Evolutionary conservation across 345 rosid genomes (phyloP), one percentile per base, ranked within the genome.

Genomic region (Populus euphratica): DNA sequence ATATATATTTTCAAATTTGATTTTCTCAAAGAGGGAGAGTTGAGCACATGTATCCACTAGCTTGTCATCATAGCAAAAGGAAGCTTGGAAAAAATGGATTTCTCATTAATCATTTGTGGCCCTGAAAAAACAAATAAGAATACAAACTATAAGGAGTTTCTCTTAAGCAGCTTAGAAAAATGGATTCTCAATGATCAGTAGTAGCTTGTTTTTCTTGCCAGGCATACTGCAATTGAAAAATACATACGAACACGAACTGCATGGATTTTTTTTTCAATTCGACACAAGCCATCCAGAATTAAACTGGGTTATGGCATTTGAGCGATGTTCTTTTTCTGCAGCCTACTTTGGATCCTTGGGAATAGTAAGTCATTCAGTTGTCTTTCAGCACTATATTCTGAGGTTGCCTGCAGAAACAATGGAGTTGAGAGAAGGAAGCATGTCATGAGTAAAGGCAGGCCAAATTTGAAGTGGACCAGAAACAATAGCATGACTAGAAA

Each of bases 301-400:
- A 17, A 29, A 76, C 54, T 8, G 73, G 76, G 73, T 11, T 31
- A 18, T 8, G 6, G 54, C 38, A 31, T 54, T 66, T 68, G 29
- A 27, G 47, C 6, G n/a, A 23, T 43, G 35, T 79, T 85, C 63
- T 76, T 80, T 79, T 78, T 80, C 14, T 68, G 85, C 31, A 72
- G 73, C 81, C 73, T 82, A 17, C 76, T 83, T 16, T 74, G 78
- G 80, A 69, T 77, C 80, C 85, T 85, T 12, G 91, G 92, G 81
- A 93, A 91, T 62, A 96, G 76, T 33, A 96, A 73, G 80, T 93
- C 89, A 61, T 88, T 90, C 5, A 96, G 80, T 77, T 90, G 94
- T 81, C 84, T 86, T 87, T 93, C 97, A 3, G 97, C 98, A 29
- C 89, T 73, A n/a, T 86, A 81, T 83, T 81, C 95, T 29, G 99